A percentile compares a stretch with the other conserved stretches of the same genome.
phyloP scores from a whole-genome alignment of 2,329 filamentous ascomycete species.

The Pleurostoma richardsiae region DNA sequence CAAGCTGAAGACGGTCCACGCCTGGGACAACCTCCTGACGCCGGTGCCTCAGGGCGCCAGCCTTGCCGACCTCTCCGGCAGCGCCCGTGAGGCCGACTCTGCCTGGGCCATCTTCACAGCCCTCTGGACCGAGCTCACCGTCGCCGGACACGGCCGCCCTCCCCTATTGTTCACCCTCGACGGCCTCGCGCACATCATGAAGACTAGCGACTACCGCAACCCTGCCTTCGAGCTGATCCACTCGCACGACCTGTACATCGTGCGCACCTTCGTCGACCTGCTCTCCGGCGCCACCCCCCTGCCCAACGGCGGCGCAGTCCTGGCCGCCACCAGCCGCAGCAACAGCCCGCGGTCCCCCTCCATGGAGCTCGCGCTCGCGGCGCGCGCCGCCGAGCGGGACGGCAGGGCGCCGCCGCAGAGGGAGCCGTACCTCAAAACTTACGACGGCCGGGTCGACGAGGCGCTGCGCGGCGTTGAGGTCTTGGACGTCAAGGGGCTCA shows the following conservation, averaged over 20 bases:
- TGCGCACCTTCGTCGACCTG: conserved; percentile 69
- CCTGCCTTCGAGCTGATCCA: conserved; percentile 71
- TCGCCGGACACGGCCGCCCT: conserved; percentile 33
- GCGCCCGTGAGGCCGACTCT: conserved; percentile 68
- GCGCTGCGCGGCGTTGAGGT: conserved; percentile 45
- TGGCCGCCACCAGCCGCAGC: conserved; percentile 69
- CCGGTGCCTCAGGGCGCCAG: conserved; percentile 54
- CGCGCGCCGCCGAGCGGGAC: conserved; percentile 40
- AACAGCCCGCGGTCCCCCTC: conserved; percentile 62
- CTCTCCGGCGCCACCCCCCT: conserved; percentile 55
- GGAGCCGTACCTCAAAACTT: conserved; percentile 51
- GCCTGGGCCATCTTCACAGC: conserved; percentile 78
- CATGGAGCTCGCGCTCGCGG: conserved; percentile 62
- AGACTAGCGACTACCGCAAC: conserved; percentile 67
- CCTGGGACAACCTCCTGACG: conserved; percentile 36
- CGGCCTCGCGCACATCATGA: conserved; percentile 77
- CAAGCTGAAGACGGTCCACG: conserved; percentile 35
- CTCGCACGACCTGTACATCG: conserved; percentile 74
- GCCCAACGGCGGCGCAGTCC: conserved; percentile 71
- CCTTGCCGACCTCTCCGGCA: conserved; percentile 65
- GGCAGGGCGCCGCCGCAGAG: conserved; percentile 26
- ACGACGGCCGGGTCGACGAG: conserved; percentile 52
- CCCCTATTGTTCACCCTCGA: conserved; percentile 73
- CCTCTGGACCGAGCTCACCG: conserved; percentile 71
- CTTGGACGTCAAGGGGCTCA: conserved; percentile 61